A percentile compares a stretch with the other conserved stretches of the same genome.
phyloP scores from a whole-genome alignment of 306 rosid genomes.

The Vicia faba region DNA sequence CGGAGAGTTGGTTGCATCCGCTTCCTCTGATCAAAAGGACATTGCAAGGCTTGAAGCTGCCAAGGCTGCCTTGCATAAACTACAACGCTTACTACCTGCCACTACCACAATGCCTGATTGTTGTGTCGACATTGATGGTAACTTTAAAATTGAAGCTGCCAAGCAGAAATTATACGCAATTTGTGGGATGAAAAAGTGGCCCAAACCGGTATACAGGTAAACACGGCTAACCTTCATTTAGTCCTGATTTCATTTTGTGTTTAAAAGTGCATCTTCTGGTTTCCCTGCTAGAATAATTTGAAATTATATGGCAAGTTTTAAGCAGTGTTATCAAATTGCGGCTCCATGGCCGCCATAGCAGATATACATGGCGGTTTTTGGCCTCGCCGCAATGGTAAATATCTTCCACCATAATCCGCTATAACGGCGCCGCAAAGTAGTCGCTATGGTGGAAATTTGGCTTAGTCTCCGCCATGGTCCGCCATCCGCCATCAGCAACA shows the following conservation, averaged over 20 bases:
- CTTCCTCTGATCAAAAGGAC: slow-evolving; percentile 63
- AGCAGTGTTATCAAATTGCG: not conserved
- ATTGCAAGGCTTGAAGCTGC: slow-evolving; percentile 74
- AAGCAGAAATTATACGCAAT: slow-evolving; percentile 54
- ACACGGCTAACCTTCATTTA: not conserved
- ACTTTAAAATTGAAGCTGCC: slow-evolving; percentile 54
- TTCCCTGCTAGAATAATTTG: not conserved
- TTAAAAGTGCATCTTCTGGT: slow-evolving; percentile 23
- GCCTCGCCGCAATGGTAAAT: too few relatives aligned
- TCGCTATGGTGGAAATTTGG: too few relatives aligned
- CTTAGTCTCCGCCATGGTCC: too few relatives aligned
- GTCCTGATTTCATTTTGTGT: too few relatives aligned
- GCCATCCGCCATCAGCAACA: too few relatives aligned
- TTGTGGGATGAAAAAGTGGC: slow-evolving; percentile 64
- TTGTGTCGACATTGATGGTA: slow-evolving; percentile 33
- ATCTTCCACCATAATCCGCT: too few relatives aligned
- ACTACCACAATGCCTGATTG: not conserved
- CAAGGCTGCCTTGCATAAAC: slow-evolving; percentile 54
- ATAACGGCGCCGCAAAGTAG: too few relatives aligned
- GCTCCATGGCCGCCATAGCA: slow-evolving; percentile 34
- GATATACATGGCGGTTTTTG: slow-evolving; percentile 46
- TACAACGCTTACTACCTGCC: slow-evolving; percentile 30
- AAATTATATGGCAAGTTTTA: not conserved
- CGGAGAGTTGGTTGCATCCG: slow-evolving; percentile 54
- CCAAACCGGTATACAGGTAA: slow-evolving; percentile 61